These are phyloP conservation scores for Climacium dendroides DNA, from an alignment of 225 moss, liverwort and hornwort species.

Conservation along the genomic window DNA sequence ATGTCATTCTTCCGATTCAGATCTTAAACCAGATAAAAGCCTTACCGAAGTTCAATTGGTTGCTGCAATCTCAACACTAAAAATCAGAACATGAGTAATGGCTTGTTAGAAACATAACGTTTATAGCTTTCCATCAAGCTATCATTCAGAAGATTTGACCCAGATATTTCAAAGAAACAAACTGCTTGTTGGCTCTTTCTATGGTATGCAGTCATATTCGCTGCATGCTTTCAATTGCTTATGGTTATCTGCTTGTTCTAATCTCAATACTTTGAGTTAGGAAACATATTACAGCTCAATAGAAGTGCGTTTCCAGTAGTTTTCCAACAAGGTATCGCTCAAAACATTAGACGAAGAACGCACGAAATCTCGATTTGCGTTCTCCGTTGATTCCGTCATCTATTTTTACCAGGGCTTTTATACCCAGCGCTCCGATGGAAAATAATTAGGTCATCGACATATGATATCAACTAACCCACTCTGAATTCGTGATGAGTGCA, in stretches of 20 bases:
- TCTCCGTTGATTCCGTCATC: not conserved
- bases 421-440: not conserved
- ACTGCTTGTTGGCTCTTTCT: no score
- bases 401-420: not conserved
- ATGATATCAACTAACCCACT: not conserved
- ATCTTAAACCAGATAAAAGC: not conserved
- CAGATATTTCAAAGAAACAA: not conserved
- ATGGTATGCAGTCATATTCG: not conserved
- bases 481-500: not conserved
- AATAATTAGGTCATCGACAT: not conserved
- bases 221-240: not conserved
- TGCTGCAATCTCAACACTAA: not conserved
- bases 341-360: not conserved
- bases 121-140: no score
- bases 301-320: not conserved
- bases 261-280: not conserved
- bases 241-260: not conserved
- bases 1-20: not conserved
- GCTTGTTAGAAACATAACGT: not conserved
- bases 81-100: not conserved
- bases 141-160: not conserved
- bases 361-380: not conserved
- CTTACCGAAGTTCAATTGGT: not conserved
- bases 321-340: not conserved
- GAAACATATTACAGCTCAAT: not conserved